Base-by-base conservation (phyloP, 1,139 yeast genomes). In the Tardiomyces depauwii region DNA sequence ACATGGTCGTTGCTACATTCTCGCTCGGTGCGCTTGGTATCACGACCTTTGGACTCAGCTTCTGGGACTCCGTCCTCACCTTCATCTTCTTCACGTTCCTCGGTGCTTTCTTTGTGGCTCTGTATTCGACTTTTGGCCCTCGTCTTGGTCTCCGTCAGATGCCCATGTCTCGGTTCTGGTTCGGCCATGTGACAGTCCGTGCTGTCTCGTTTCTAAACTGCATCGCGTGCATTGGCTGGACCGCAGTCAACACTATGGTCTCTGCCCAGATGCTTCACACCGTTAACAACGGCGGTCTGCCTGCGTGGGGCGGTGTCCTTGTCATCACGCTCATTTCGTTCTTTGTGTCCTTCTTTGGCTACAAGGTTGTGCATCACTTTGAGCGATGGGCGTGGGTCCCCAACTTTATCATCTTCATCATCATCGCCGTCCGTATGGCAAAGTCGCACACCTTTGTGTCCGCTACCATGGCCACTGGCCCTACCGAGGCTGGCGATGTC, bases 191-290 rank as follows among this genome's bases (percentile, higher is more conserved):
- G 42, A 80, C 84, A 44, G 81, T 84, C 66, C 76, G 95, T 62
- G 71, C 88, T 48, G 84, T 88, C 60, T 82, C 94, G 16, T 63
- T 82, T 41, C 72, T 88, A 59, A 88, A 88, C 62, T 77, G 81
- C 58, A 65, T 88, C 57, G 93, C 95, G 14, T 86, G 96, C 74
- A 76, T 88, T 52, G 96, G 96, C 54, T 88, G 96, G 96, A 88
- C 94, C 65, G 86, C 95, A 16, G 93, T 87, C 42, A 89, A 88
- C 66, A 84, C 87, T 53, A 85, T 88, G 78, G 83, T 88, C 25
- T 80, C 93, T 33, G 95, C 96, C 21, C 94, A 86, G 63, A 71
- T 88, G 59, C 72, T 88, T 54, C 80, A 82, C 65, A 78, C 84
- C 62, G 81, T 87, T 52, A 85, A 86, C 66, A 69, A 75, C 57